Conservation (phyloP, 768 basidiomycete genomes). For the Suillus luteus region DNA sequence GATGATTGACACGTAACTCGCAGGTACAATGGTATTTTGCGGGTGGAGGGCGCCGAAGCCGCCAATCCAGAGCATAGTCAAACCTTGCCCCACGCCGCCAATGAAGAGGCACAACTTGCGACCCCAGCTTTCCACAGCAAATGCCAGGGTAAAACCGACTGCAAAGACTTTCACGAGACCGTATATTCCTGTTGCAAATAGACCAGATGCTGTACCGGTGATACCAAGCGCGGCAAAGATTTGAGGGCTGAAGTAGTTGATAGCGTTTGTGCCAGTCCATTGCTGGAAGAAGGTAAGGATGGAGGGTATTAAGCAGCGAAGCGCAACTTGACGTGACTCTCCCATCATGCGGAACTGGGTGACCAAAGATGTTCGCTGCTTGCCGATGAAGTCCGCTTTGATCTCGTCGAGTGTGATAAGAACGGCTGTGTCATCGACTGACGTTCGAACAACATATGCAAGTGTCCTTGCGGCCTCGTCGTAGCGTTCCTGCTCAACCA, state of each 20-base stretch:
- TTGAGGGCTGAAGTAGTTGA: conserved; percentile 50
- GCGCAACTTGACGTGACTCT: conserved; percentile 36
- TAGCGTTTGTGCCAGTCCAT: conserved; percentile 51
- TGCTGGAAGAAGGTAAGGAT: conserved; percentile 46
- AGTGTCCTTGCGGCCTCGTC: conserved; percentile 39
- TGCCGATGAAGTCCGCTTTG: conserved; percentile 43
- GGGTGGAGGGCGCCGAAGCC: conserved; percentile 42
- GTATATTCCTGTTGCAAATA: conserved; percentile 47
- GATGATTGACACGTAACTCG: conserved; percentile 46
- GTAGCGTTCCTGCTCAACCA: conserved; percentile 46
- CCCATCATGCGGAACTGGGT: conserved; percentile 41
- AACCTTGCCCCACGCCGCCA: conserved; percentile 46
- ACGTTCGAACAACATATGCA: conserved; percentile 35
- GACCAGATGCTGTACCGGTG: conserved; percentile 38
- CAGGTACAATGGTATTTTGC: conserved; percentile 31
- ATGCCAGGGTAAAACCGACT: conserved; percentile 40
- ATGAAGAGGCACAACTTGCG: conserved; percentile 47
- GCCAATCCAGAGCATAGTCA: conserved; percentile 51
- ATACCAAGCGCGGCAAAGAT: conserved; percentile 49
- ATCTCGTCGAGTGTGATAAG: conserved; percentile 43
- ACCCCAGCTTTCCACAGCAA: conserved; percentile 47
- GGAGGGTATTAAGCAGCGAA: conserved; percentile 44
- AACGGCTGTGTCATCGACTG: conserved; percentile 36
- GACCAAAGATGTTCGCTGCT: conserved; percentile 32
- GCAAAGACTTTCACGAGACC: conserved; percentile 40